phyloP scores from a whole-genome alignment of 345 rosid species.

The Tarenaya hassleriana region DNA sequence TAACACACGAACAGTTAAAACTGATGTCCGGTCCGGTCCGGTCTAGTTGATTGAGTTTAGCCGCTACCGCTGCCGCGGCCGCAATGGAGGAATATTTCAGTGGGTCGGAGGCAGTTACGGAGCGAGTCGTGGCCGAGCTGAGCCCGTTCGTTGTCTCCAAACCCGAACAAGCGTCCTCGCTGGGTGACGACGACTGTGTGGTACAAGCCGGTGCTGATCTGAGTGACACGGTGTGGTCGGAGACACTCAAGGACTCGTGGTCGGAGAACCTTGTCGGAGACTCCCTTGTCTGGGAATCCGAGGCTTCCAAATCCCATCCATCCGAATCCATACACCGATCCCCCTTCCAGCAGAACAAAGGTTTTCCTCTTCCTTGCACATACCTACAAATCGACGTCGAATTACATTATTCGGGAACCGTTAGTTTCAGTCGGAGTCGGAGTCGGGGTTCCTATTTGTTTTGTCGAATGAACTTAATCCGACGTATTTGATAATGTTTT shows the following conservation, averaged over 20 bases:
- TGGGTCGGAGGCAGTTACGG: constrained; percentile 70
- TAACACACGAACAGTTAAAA: too few species aligned
- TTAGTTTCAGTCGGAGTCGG: too few species aligned
- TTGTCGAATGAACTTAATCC: neutral
- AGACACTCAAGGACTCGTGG: constrained; percentile 67
- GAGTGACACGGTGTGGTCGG: constrained; percentile 62
- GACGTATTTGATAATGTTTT: neutral
- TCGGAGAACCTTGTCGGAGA: constrained; percentile 61
- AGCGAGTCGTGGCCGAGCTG: constrained; percentile 84
- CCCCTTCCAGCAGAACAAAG: constrained; percentile 74
- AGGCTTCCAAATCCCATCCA: constrained; percentile 94
- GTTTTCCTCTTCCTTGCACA: constrained; percentile 97
- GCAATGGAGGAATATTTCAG: constrained; percentile 64
- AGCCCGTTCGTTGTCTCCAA: constrained; percentile 89
- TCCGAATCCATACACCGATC: constrained; percentile 74
- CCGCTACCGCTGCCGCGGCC: too few species aligned
- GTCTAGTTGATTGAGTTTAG: too few species aligned
- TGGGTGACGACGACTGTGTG: constrained; percentile 78
- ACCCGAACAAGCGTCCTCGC: constrained; percentile 66
- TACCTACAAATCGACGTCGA: constrained; percentile 38
- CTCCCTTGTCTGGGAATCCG: constrained; percentile 75
- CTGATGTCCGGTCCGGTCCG: too few species aligned
- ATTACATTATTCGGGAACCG: too few species aligned
- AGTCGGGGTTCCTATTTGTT: neutral
- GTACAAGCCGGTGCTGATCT: constrained; percentile 82